These are phyloP conservation scores for Chrysoporthe cubensis DNA, from an alignment of 2,329 filamentous ascomycete species.

Conservation along the genomic window DNA sequence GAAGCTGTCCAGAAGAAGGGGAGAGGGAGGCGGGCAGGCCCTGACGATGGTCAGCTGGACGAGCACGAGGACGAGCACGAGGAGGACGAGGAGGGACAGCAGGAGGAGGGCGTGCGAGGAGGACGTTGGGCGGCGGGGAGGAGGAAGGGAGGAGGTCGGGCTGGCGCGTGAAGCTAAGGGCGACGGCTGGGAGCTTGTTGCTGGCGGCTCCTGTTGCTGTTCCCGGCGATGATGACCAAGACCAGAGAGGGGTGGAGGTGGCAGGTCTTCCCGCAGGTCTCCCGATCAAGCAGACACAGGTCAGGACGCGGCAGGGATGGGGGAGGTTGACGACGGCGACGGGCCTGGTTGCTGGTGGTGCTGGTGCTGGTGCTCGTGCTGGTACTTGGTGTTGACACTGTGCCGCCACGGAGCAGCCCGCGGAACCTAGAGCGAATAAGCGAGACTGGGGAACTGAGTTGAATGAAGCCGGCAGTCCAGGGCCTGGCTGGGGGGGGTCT, in stretches of 20 bases:
- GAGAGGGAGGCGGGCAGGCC: background rate
- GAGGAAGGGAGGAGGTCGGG: slow-evolving; percentile 1
- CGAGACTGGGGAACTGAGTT: slow-evolving; percentile 10
- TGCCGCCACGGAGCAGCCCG: slow-evolving; percentile 2
- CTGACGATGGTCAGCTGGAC: background rate
- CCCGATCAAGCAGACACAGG: background rate
- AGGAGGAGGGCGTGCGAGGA: background rate
- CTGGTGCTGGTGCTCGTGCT: too few species aligned
- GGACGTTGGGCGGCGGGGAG: background rate
- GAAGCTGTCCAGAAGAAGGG: slow-evolving; percentile 9
- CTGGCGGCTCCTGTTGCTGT: slow-evolving; percentile 18
- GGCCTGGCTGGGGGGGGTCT: background rate
- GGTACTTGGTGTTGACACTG: background rate
- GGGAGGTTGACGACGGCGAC: too few species aligned
- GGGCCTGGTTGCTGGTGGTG: background rate
- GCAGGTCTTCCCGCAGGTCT: too few species aligned
- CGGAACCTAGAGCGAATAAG: slow-evolving; percentile 3
- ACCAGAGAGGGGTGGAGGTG: background rate
- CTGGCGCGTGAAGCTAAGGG: slow-evolving; percentile 2
- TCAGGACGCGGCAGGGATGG: slow-evolving; percentile 2
- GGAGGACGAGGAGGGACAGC: background rate
- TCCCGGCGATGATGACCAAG: slow-evolving; percentile 18
- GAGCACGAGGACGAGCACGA: background rate
- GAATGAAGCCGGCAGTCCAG: slow-evolving; percentile 14
- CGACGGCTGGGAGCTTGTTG: slow-evolving; percentile 1